Percentiles rank a stretch among this genome's conserved stretches.
These are phyloP conservation scores for Aspergillus pseudonomiae DNA, from an alignment of 2,329 filamentous ascomycete species.

Conservation along the genomic window DNA sequence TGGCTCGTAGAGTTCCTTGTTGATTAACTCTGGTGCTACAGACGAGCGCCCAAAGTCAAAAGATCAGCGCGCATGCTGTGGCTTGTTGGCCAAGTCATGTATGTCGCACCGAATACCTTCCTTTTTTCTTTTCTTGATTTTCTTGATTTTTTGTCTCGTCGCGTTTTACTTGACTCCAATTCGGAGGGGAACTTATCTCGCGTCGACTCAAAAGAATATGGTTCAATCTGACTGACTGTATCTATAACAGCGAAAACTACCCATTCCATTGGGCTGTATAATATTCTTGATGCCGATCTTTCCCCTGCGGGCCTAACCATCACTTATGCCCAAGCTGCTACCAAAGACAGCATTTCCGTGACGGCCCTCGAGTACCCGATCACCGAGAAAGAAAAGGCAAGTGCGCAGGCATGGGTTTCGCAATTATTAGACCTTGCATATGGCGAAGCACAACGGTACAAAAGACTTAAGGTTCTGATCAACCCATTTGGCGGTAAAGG, in stretches of 20 bases:
- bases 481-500: constrained; percentile 92
- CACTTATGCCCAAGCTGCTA: constrained; percentile 67
- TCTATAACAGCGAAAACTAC: constrained; percentile 44
- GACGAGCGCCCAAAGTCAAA: constrained; percentile 59
- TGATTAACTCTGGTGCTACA: constrained; percentile 23
- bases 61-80: constrained; percentile 58
- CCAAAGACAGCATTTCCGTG: constrained; percentile 63
- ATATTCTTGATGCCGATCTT: constrained; percentile 79
- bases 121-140: background rate
- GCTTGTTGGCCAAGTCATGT: constrained; percentile 55
- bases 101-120: constrained; percentile 22
- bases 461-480: constrained; percentile 82
- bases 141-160: background rate
- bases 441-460: constrained; percentile 65
- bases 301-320: constrained; percentile 65
- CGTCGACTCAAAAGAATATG: constrained; percentile 1
- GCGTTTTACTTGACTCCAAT: background rate
- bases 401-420: constrained; percentile 64
- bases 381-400: constrained; percentile 52
- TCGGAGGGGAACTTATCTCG: background rate
- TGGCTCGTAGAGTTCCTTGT: constrained; percentile 7
- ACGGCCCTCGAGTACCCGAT: constrained; percentile 65
- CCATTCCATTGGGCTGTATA: constrained; percentile 72
- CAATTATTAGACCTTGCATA: constrained; percentile 72
- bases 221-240: constrained; percentile 36